phyloP scores from a whole-genome alignment of 2,329 filamentous ascomycete species.

The Colletotrichum somersetense region DNA sequence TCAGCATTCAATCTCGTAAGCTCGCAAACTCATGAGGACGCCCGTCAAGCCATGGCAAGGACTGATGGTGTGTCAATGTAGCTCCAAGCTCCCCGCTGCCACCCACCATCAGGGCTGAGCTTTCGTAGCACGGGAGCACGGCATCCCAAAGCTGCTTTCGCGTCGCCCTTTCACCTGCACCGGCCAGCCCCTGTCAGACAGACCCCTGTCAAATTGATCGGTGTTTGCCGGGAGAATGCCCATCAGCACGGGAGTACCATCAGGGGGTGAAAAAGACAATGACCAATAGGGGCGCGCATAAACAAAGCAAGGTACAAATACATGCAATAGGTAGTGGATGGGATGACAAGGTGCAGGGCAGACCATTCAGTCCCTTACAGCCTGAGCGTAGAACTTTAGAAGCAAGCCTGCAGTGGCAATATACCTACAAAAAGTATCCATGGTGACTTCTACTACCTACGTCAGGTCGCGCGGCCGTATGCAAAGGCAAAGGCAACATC shows the following conservation, averaged over 20 bases:
- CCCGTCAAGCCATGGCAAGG: not conserved
- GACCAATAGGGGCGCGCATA: slow-evolving; percentile 28
- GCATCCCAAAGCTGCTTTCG: not conserved
- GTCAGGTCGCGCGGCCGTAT: not conserved
- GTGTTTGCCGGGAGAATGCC: slow-evolving; percentile 35
- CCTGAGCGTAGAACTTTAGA: not conserved
- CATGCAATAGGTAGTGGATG: not conserved
- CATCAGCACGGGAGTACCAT: slow-evolving; percentile 25
- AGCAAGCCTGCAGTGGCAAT: not conserved
- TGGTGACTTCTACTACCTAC: not conserved
- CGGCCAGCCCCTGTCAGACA: slow-evolving; percentile 30
- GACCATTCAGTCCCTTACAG: not conserved
- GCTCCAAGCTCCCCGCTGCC: not conserved
- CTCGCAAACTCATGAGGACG: not conserved
- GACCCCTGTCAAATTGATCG: slow-evolving; percentile 1
- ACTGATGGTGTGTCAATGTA: not conserved
- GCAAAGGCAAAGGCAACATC: not conserved
- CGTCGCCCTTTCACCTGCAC: slow-evolving; percentile 31
- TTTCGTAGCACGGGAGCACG: not conserved
- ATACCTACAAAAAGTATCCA: not conserved
- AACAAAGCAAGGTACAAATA: slow-evolving; percentile 8
- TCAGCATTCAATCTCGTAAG: slow-evolving; percentile 28
- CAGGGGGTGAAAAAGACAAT: slow-evolving; percentile 19
- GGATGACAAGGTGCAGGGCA: not conserved
- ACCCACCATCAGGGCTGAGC: not conserved